Percentiles rank a stretch among this genome's conserved stretches.
These are phyloP conservation scores for Daldinia grandis DNA, from an alignment of 495 filamentous ascomycete genomes.

Conservation along the genomic window DNA sequence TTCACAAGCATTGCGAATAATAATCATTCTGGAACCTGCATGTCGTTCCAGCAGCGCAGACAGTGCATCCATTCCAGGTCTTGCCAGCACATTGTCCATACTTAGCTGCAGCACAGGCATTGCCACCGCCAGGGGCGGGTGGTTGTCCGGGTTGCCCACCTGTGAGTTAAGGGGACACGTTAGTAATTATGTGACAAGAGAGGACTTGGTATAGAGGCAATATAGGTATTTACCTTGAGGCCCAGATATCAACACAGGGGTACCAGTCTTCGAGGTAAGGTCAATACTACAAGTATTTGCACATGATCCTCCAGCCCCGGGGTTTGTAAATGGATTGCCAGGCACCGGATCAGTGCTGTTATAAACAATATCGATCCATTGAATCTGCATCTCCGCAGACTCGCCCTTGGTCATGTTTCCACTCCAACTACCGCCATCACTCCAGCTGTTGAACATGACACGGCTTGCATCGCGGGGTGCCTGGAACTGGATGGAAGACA, in stretches of 20 bases:
- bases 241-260: slow-evolving; percentile 55
- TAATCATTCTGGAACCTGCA: slow-evolving; percentile 52
- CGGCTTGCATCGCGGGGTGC: slow-evolving; percentile 66
- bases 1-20: slow-evolving; percentile 53
- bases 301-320: slow-evolving; percentile 45
- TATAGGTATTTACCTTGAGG: slow-evolving; percentile 27
- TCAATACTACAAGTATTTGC: slow-evolving; percentile 60
- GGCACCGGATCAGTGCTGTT: slow-evolving; percentile 58
- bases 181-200: neutral
- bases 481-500: slow-evolving; percentile 67
- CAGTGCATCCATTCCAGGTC: slow-evolving; percentile 51
- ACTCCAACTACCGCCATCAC: slow-evolving; percentile 75
- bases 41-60: slow-evolving; percentile 46
- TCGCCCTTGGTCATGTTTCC: slow-evolving; percentile 70
- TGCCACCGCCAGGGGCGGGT: slow-evolving; percentile 12
- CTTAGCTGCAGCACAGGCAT: slow-evolving; percentile 42
- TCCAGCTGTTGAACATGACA: slow-evolving; percentile 77
- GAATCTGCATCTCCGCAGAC: slow-evolving; percentile 71
- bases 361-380: slow-evolving; percentile 77
- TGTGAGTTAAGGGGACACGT: neutral
- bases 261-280: slow-evolving; percentile 53
- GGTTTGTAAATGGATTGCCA: slow-evolving; percentile 26
- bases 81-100: slow-evolving; percentile 59
- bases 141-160: slow-evolving; percentile 5
- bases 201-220: neutral